Evolutionary conservation across 2,329 filamentous ascomycete genomes (phyloP).

Genomic region (Fusarium sp.): DNA sequence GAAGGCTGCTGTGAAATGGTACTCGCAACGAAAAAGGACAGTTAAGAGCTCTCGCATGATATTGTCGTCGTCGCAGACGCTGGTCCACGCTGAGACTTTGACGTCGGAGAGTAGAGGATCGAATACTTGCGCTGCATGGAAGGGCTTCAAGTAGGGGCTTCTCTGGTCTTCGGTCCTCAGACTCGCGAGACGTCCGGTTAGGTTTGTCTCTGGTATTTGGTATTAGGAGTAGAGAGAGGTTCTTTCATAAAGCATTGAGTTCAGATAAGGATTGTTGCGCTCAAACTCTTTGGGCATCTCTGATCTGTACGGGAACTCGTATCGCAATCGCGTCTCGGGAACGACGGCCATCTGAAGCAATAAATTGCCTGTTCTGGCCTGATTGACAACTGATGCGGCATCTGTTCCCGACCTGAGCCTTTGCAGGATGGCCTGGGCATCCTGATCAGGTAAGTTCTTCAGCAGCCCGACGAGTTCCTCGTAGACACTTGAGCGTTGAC

Average conservation of each 20-base stretch:
- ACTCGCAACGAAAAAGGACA: slow-evolving; percentile 46
- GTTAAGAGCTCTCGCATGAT: slow-evolving; percentile 46
- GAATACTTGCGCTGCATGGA: slow-evolving; percentile 46
- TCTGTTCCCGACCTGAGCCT: slow-evolving; percentile 49
- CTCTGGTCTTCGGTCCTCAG: slow-evolving; percentile 16
- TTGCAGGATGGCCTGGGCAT: slow-evolving; percentile 46
- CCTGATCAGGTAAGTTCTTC: slow-evolving; percentile 33
- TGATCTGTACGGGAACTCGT: slow-evolving; percentile 49
- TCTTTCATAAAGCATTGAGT: slow-evolving; percentile 40
- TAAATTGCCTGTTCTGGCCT: slow-evolving; percentile 47
- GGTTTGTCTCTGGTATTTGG: neutral
- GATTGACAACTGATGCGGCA: slow-evolving; percentile 43
- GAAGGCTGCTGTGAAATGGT: slow-evolving; percentile 47
- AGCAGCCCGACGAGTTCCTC: slow-evolving; percentile 33
- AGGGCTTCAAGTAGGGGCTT: slow-evolving; percentile 47
- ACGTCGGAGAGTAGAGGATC: slow-evolving; percentile 45
- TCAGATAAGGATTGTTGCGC: slow-evolving; percentile 39
- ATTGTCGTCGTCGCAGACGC: slow-evolving; percentile 45
- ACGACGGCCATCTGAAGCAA: slow-evolving; percentile 49
- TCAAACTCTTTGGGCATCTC: slow-evolving; percentile 30
- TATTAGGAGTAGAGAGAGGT: slow-evolving; percentile 10
- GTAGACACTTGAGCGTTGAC: neutral
- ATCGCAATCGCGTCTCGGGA: slow-evolving; percentile 50
- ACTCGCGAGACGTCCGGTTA: neutral
- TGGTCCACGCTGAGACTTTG: slow-evolving; percentile 48